Base-by-base conservation (phyloP, 1,284 basidiomycete genomes). In the Omphalotus olearius region DNA sequence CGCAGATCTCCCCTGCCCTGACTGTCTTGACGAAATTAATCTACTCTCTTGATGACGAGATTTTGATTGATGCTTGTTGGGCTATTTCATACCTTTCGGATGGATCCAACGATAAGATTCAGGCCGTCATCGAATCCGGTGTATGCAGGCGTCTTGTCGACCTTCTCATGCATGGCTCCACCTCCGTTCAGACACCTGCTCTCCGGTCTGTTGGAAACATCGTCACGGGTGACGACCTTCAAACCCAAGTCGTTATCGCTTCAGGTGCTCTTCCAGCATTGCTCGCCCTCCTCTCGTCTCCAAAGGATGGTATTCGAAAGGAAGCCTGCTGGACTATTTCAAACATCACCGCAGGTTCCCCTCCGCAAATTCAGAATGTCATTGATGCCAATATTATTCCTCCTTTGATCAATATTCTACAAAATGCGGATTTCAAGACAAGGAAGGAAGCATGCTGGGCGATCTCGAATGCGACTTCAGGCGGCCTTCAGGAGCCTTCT, bases 241-340 rank as follows among this genome's bases (percentile, higher is more conserved):
- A 99, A 72, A 99, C 96, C 10, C 96, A 99, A 70, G 95, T 99
- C 49, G 90, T 99, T 54, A 96, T 99, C 64, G 93, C 95, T 23
- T 96, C 93, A 10, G 96, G 96, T 48, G 92, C 96, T 18, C 87
- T 99, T 28, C 88, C 92, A 6, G 96, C 96, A 5, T 82, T 99
- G 40, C 83, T 99, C 43, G 87, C 91, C 36, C 78, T 99, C 14
- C 78, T 99, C 52, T 94, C 91, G 1, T 97, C 93, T 35, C 91
- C 93, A 45, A 98, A 98, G 74, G 96, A 99, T 62, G 96, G 95
- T 51, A 95, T 95, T 60, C 76, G 88, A 58, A 91, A 91, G 77
- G 97, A 99, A 71, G 95, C 97, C 14, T 99, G 97, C 78, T 99
- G 97, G 97, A 99, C 97, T 37, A 99, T 99, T 66, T 98, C 94